These are phyloP conservation scores for Penicillium cataractarum DNA, from an alignment of 495 filamentous ascomycete genomes.

Conservation along the genomic window DNA sequence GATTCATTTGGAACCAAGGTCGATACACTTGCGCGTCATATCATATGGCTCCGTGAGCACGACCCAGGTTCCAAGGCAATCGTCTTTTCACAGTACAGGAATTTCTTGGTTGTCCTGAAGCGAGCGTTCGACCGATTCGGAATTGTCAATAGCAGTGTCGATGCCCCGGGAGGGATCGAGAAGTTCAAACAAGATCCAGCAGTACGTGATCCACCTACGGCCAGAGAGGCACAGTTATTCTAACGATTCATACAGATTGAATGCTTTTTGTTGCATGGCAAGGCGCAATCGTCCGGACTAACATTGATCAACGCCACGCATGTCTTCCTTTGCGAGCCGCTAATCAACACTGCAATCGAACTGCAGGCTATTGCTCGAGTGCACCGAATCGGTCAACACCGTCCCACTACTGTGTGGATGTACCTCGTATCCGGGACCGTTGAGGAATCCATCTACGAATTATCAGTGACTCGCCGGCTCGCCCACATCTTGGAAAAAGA, in stretches of 20 bases:
- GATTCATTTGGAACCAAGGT: conserved; percentile 87
- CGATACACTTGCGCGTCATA: conserved; percentile 77
- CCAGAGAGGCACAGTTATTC: too few relatives aligned
- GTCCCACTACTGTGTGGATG: conserved; percentile 91
- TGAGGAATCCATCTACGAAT: conserved; percentile 84
- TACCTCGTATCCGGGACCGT: conserved; percentile 88
- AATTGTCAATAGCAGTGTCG: conserved; percentile 72
- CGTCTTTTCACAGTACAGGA: conserved; percentile 84
- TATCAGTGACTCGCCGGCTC: conserved; percentile 76
- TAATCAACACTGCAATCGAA: conserved; percentile 91
- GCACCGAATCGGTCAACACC: conserved; percentile 88
- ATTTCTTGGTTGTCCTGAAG: conserved; percentile 76
- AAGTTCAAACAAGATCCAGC: conserved; percentile 75
- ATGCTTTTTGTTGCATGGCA: conserved; percentile 86
- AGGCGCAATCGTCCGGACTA: conserved; percentile 82
- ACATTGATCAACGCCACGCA: conserved; percentile 92
- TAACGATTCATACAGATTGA: conserved; percentile 53
- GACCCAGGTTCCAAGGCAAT: conserved; percentile 90
- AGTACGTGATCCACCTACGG: conserved; percentile 32
- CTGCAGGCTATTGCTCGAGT: conserved; percentile 93
- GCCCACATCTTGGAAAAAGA: conserved; percentile 66
- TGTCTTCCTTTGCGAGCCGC: conserved; percentile 91
- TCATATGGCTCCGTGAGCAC: conserved; percentile 79
- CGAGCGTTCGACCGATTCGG: conserved; percentile 66
- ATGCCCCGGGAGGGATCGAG: conserved; percentile 63